Conservation (phyloP, 768 basidiomycete species). For the Mrakia frigida region DNA sequence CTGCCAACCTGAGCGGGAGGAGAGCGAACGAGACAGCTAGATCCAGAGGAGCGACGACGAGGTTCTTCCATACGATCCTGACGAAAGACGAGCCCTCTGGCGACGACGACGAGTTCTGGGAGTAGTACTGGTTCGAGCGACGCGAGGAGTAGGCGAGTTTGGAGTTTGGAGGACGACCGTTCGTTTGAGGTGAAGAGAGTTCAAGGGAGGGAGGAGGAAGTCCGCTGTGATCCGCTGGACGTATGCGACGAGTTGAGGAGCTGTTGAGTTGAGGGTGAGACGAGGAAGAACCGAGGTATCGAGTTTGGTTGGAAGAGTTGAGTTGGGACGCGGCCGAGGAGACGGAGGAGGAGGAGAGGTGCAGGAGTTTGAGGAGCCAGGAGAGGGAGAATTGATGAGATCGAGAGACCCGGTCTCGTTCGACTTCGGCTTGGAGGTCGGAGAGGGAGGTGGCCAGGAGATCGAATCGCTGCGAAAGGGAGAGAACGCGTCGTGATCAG, state of each 20-base stretch:
- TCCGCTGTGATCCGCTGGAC: neutral
- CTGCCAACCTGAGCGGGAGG: neutral
- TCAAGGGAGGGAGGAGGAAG: neutral
- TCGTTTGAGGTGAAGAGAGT: neutral
- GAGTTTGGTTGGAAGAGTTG: conserved; percentile 9
- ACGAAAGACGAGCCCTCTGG: neutral
- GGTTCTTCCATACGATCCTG: conserved; percentile 17
- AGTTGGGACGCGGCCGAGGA: conserved; percentile 5
- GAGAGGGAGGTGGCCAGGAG: conserved; percentile 18
- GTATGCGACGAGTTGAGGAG: conserved; percentile 1
- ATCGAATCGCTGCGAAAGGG: conserved; percentile 6
- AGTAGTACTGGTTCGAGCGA: neutral
- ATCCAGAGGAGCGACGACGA: conserved; percentile 1
- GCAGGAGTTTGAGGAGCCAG: conserved; percentile 23
- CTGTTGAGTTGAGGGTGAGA: neutral
- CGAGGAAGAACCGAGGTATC: neutral
- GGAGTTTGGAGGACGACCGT: neutral
- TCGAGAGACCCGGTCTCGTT: neutral
- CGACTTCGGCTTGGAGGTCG: conserved; percentile 11
- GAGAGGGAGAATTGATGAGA: conserved; percentile 14
- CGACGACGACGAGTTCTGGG: neutral
- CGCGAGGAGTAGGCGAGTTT: neutral
- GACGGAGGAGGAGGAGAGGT: neutral
- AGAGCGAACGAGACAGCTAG: neutral
- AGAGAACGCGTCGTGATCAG: neutral